These are phyloP conservation scores for Lasiodiplodia theobromae DNA, from an alignment of 2,329 filamentous ascomycete species.

Conservation along the genomic window DNA sequence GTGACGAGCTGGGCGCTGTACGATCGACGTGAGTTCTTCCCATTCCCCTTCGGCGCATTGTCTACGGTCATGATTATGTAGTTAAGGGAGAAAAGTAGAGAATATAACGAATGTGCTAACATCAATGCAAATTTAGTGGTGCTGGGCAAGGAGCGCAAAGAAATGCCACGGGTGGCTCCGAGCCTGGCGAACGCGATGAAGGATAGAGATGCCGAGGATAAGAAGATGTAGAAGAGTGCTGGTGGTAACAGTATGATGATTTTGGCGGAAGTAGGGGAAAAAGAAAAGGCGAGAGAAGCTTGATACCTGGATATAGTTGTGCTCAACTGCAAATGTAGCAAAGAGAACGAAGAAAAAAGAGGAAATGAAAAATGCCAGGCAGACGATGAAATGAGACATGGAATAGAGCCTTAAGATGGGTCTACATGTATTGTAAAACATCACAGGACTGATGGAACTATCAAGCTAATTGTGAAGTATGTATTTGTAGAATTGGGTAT, in stretches of 20 bases:
- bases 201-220: not conserved
- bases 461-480: not conserved
- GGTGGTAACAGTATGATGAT: no score
- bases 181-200: conserved; percentile 2
- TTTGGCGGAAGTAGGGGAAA: not conserved
- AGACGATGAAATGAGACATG: no score
- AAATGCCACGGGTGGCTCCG: conserved; percentile 1
- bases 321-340: no score
- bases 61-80: no score
- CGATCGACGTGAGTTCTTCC: conserved; percentile 32
- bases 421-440: not conserved
- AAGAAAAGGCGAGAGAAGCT: not conserved
- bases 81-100: no score
- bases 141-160: conserved; percentile 7
- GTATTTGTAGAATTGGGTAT: not conserved
- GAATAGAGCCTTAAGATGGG: not conserved
- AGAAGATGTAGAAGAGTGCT: not conserved
- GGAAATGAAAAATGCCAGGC: no score
- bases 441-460: not conserved
- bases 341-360: no score
- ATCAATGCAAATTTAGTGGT: not conserved
- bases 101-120: not conserved
- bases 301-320: no score
- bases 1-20: conserved; percentile 45
- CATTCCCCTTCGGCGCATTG: no score